Evolutionary conservation across 1,139 yeast species (phyloP), one percentile per base, ranked within the genome.

Genomic region (Groenewaldozyma sp.): DNA sequence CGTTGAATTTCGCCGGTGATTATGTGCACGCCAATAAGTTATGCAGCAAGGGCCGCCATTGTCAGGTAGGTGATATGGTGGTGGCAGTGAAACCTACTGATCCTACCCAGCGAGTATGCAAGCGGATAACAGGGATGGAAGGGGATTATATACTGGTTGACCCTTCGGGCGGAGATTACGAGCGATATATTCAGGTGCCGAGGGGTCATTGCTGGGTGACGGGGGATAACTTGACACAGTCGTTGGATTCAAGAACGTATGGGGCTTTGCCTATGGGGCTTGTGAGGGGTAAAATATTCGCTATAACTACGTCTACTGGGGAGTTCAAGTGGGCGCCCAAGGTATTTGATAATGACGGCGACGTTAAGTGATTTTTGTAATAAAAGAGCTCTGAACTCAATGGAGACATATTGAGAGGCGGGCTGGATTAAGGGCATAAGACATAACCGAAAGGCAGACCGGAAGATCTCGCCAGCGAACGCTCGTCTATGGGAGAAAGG

Each of bases 171-270:
- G 50, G 52, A 2, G 47, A 49, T 17, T 47, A 41, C 31, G 75
- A 86, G 31, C 67, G 74, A 42, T 72, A 74, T 24, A 71, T 79
- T 2, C 63, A 64, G 38, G 64, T 75, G 28, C 75, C 81, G 2
- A 46, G 52, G 43, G 98, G 98, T 3, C 98, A 93, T 61, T 86
- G 87, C 35, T 93, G 97, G 97, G 81, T 88, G 3, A 86, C 96
- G 0, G 99, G 98, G 1, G 98, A 91, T 56, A 91, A 91, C 55
- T 60, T 91, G 43, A 73, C 86, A 31, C 87, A 80, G 51, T 83
- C 95, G n/a, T 64, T 88, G 40, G 99, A 93, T 53, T 86, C 95
- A 4, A 65, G 98, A 49, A 76, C 87, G 0, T 91, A 91, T 57
- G 84, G 91, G 20, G 87, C 81, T 18, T 63, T 91, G 28, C 98